Conservation (phyloP, 768 basidiomycete species). For the Tricholoma saponaceum region DNA sequence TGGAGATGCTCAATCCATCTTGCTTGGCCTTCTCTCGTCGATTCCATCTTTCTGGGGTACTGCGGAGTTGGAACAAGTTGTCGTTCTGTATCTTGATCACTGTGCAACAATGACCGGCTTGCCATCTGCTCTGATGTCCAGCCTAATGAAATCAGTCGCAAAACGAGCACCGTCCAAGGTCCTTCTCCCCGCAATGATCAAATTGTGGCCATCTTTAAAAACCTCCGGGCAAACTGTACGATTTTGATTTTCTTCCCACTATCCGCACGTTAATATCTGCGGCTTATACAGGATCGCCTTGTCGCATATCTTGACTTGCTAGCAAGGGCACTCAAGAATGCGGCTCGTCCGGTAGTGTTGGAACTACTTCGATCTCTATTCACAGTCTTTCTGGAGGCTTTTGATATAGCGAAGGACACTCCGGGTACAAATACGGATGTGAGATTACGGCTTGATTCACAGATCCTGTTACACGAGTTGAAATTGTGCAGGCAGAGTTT, state of each 20-base stretch:
- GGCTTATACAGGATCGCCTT: slow-evolving; percentile 24
- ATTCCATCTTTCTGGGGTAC: slow-evolving; percentile 83
- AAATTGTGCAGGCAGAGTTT: slow-evolving; percentile 41
- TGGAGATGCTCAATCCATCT: slow-evolving; percentile 37
- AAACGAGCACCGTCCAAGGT: slow-evolving; percentile 68
- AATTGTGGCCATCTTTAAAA: slow-evolving; percentile 46
- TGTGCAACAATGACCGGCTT: slow-evolving; percentile 27
- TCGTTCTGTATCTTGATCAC: slow-evolving; percentile 53
- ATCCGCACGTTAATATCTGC: slow-evolving; percentile 3
- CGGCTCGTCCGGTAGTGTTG: slow-evolving; percentile 59
- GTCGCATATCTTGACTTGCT: slow-evolving; percentile 67
- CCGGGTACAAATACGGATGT: slow-evolving; percentile 11
- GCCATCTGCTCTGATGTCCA: slow-evolving; percentile 29
- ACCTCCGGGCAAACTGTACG: slow-evolving; percentile 34
- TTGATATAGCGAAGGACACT: slow-evolving; percentile 47
- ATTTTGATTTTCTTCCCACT: background rate
- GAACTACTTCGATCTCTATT: slow-evolving; percentile 66
- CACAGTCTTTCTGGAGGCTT: slow-evolving; percentile 74
- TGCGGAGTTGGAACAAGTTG: slow-evolving; percentile 52
- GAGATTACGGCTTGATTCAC: background rate
- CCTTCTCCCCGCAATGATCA: slow-evolving; percentile 60
- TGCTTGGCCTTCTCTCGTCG: slow-evolving; percentile 66
- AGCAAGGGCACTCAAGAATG: slow-evolving; percentile 58
- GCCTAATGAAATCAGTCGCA: slow-evolving; percentile 59
- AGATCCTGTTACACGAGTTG: background rate